Evolutionary conservation across 768 basidiomycete genomes (phyloP), one percentile per base, ranked within the genome.

Genomic region (Jaapia argillacea): DNA sequence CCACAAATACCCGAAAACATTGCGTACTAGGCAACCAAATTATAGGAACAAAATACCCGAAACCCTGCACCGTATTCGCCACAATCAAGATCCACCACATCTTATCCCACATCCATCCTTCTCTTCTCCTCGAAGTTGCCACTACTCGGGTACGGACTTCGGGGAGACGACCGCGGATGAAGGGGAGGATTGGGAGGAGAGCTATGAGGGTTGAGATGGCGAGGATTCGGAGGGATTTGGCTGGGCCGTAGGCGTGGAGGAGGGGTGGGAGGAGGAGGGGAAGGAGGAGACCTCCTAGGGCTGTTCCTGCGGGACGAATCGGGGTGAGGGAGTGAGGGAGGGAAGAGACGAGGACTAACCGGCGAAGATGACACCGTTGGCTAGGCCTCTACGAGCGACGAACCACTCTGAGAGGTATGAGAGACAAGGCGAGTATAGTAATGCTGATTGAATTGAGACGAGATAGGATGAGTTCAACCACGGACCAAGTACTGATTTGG

Each of bases 321-420:
- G 16, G 20, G 2, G 21, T 4, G 13, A 7, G 24, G n/a, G n/a
- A n/a, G n/a, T n/a, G n/a, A n/a, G n/a, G n/a, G n/a, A n/a, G n/a
- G n/a, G n/a, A n/a, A n/a, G n/a, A n/a, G n/a, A n/a, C n/a, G n/a
- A n/a, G 27, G 7, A 48, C 46, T 4, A 24, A 49, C 61, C 62
- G 23, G 58, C 57, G 41, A 59, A 59, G 22, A 63, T 50, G 22
- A 60, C 54, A 2, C 62, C 61, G 26, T 58, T 60, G 4, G 62
- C 62, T 4, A 58, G 49, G 2, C 60, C 62, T 36, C 62, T 44
- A 3, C 57, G 53, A 3, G 44, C 42, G 18, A 57, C 51, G 42
- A 63, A 64, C 62, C 62, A 64, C 46, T 64, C 62, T 1, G 61
- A 48, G 26, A 63, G 40, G 40, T 54, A 57, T 4, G 54, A 54